Base-by-base conservation (phyloP, 192 early-diverging fungal genomes). In the Podila epigama region DNA sequence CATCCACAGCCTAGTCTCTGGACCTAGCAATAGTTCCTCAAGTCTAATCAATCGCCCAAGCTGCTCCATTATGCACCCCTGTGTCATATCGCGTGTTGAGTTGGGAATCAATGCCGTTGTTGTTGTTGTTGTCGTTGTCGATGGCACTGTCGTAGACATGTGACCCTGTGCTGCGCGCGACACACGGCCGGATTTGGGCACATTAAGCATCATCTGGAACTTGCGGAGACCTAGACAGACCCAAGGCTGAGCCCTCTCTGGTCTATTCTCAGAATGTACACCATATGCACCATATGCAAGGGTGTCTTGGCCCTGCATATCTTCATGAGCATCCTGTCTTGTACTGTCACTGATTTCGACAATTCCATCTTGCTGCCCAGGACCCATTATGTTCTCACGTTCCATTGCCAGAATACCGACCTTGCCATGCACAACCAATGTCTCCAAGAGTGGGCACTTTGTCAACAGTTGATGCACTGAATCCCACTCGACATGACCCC, bases 171-270 rank as follows among this genome's bases (percentile, higher is more conserved):
- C 0, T 48, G 44, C 12, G 11, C 15, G 28, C 44, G 32, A 37
- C 53, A 55, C 4, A 41, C 12, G 37, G 28, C 42, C 22, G 20
- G 51, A 52, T 36, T 4, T 66, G 39, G 31, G 15, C 0, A 44
- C 51, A 0, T 29, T 44, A 51, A 66, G 28, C 34, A 66, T 42
- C 16, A 66, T 51, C 15, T 66, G 63, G 16, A 66, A 52, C 1
- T 29, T 25, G 2, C 53, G 52, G 5, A 66, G 37, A 34, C 51
- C 63, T 8, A 66, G 39, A 36, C 63, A 66, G 7, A 25, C 63
- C 63, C 63, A 66, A 2, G 63, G 63, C 2, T 34, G 33, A 20
- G 51, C 63, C 22, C 27, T 18, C 31, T n/a, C 53, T n/a, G 28
- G 8, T 29, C 1, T 16, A 16, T 42, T 1, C 41, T 1, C 13